Evolutionary conservation across 2,329 filamentous ascomycete genomes (phyloP), one percentile per base, ranked within the genome.

Genomic region (Sporothrix phasma): DNA sequence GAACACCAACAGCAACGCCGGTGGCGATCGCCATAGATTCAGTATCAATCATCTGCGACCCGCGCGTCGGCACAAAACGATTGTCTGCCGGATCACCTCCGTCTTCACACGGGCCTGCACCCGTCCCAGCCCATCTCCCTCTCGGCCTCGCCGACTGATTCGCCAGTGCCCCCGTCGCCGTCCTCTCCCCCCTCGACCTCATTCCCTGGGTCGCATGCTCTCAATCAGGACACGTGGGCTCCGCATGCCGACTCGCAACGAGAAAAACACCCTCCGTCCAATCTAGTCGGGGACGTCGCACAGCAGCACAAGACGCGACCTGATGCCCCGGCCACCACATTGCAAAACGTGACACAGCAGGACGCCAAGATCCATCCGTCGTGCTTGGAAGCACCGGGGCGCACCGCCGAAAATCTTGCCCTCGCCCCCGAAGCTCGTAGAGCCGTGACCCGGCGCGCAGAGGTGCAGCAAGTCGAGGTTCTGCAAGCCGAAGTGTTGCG

Each of bases 311-410:
- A 39, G 31, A 7, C 51, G 19, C 51, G 19, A 19, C 51, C 51
- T 11, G 31, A 37, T 24, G 51, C 31, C 10, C 51, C 51, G 19
- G 11, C 31, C 5, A 24, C 54, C 54, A 43, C 54, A 8, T 22
- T 58, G 54, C 54, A 58, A 22, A 37, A 43, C 54, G 54, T 43
- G 13, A 43, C 54, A 58, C 54, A 22, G 29, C 54, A 58, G 54
- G 54, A 58, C 22, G 54, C 54, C 54, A 58, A 43, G 24, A 43
- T 41, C n/a, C 54, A 58, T n/a, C n/a, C n/a, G n/a, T n/a, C n/a
- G n/a, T n/a, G n/a, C n/a, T n/a, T n/a, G 19, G 54, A 19, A 3
- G 54, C 41, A 43, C 37, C 54, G 22, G 43, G 37, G 17, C 37
- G 54, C 15, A 19, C 53, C 34, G n/a, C 51, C 51, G 51, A 56